Percentiles rank a stretch among this genome's conserved stretches.
phyloP scores from a whole-genome alignment of 805 yeast species.

The Hagleromyces aurorensis region DNA sequence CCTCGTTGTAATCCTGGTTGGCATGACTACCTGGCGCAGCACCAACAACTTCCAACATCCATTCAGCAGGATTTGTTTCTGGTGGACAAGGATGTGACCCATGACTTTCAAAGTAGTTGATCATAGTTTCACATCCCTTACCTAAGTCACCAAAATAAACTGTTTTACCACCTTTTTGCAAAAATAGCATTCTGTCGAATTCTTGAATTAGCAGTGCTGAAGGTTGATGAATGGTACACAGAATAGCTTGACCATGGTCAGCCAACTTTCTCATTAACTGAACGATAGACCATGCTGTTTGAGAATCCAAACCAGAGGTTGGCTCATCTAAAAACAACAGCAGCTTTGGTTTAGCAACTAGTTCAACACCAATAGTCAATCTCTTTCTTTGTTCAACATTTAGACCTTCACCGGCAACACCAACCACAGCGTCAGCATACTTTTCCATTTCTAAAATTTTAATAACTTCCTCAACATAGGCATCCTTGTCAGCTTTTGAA shows the following conservation, averaged over 20 bases:
- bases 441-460: constrained; percentile 53
- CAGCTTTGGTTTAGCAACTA: constrained; percentile 57
- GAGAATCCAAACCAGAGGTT: constrained; percentile 62
- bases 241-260: constrained; percentile 53
- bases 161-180: constrained; percentile 65
- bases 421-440: constrained; percentile 67
- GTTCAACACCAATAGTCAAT: constrained; percentile 57
- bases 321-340: constrained; percentile 60
- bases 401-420: constrained; percentile 64
- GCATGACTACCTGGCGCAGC: constrained; percentile 79
- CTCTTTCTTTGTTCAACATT: constrained; percentile 58
- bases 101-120: constrained; percentile 55
- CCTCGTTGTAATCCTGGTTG: constrained; percentile 62
- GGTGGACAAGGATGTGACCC: constrained; percentile 64
- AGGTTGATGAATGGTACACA: constrained; percentile 81
- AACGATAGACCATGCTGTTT: constrained; percentile 61
- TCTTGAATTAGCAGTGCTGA: constrained; percentile 71
- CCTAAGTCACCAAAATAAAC: constrained; percentile 71
- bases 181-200: constrained; percentile 66
- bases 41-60: constrained; percentile 85
- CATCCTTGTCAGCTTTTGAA: constrained; percentile 48
- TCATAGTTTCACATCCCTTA: constrained; percentile 46
- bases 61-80: constrained; percentile 76
- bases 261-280: constrained; percentile 53
- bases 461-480: constrained; percentile 59